phyloP scores from a whole-genome alignment of 2,329 filamentous ascomycete genomes.

The Sclerotinia subarctica region DNA sequence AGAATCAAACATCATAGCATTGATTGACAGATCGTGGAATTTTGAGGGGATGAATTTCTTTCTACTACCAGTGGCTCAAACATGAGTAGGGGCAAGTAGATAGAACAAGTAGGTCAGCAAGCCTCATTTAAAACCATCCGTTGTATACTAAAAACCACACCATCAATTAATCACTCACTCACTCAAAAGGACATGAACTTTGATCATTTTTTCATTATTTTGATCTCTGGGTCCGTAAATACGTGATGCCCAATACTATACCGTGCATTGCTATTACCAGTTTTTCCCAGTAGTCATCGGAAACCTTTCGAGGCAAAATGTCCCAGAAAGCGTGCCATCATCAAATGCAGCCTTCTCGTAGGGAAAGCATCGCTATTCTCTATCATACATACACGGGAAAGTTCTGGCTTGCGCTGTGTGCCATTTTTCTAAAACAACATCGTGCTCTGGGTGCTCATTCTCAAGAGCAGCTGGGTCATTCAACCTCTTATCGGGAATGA shows the following conservation, averaged over 20 bases:
- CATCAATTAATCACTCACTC: not conserved
- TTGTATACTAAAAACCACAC: not conserved
- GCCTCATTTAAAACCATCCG: not conserved
- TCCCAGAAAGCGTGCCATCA: slow-evolving; percentile 1
- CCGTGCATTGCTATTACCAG: slow-evolving; percentile 14
- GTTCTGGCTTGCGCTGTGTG: slow-evolving; percentile 2
- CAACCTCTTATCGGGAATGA: slow-evolving; percentile 9
- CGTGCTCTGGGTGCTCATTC: slow-evolving; percentile 3
- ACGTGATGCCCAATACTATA: slow-evolving; percentile 20
- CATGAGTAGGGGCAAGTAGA: not conserved
- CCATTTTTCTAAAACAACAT: slow-evolving; percentile 15
- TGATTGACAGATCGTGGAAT: not conserved
- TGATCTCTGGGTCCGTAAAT: slow-evolving; percentile 14
- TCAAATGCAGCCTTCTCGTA: slow-evolving; percentile 6
- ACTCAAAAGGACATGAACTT: not conserved
- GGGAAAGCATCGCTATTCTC: not conserved
- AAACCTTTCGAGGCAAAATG: not conserved
- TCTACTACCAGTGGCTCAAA: too few species aligned
- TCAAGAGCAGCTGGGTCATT: slow-evolving; percentile 6
- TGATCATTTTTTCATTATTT: slow-evolving; percentile 17
- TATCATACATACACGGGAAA: slow-evolving; percentile 13
- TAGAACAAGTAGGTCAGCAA: not conserved
- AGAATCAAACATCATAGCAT: not conserved
- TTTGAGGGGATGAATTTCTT: too few species aligned
- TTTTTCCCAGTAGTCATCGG: slow-evolving; percentile 8